These are phyloP conservation scores for Buxus sempervirens DNA, from an alignment of 164 flowering plant species.

Conservation along the genomic window DNA sequence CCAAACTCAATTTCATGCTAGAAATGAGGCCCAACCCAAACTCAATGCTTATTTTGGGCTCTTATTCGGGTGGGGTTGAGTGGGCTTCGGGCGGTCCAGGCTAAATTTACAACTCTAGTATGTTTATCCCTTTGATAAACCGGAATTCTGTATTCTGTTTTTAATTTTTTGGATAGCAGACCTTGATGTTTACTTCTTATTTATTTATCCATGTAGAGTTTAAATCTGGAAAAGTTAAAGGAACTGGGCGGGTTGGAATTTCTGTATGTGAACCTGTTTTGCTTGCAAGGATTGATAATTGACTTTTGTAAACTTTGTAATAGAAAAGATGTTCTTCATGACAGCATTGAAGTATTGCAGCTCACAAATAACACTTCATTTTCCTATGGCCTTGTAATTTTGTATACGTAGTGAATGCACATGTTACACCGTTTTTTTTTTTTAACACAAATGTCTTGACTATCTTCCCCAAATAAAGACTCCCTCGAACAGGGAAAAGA, in stretches of 20 bases:
- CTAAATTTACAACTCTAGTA: no score
- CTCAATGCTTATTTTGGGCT: no score
- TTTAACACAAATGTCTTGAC: conserved; percentile 70
- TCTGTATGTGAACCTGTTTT: conserved; percentile 8
- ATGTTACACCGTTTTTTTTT: conserved; percentile 56
- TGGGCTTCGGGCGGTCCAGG: no score
- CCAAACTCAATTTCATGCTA: no score
- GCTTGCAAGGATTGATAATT: conserved; percentile 58
- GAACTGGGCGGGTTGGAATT: not conserved
- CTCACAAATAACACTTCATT: conserved; percentile 25
- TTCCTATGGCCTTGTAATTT: conserved; percentile 44
- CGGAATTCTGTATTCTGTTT: no score
- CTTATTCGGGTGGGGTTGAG: no score
- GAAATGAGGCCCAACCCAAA: no score
- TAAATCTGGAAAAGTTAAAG: no score
- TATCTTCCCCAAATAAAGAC: conserved; percentile 46
- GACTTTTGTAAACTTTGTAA: conserved; percentile 43
- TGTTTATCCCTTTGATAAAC: no score
- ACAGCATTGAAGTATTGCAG: conserved; percentile 20
- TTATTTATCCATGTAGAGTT: no score
- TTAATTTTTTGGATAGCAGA: no score
- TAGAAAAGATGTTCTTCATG: conserved; percentile 17
- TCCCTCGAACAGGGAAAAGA: conserved; percentile 33
- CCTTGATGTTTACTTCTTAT: no score
- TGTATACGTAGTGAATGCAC: conserved; percentile 59